Percentiles rank a stretch among this genome's conserved stretches.
These are phyloP conservation scores for Thraustochytrium striatum DNA, from an alignment of 352 stramenopile genomes.

Conservation along the genomic window DNA sequence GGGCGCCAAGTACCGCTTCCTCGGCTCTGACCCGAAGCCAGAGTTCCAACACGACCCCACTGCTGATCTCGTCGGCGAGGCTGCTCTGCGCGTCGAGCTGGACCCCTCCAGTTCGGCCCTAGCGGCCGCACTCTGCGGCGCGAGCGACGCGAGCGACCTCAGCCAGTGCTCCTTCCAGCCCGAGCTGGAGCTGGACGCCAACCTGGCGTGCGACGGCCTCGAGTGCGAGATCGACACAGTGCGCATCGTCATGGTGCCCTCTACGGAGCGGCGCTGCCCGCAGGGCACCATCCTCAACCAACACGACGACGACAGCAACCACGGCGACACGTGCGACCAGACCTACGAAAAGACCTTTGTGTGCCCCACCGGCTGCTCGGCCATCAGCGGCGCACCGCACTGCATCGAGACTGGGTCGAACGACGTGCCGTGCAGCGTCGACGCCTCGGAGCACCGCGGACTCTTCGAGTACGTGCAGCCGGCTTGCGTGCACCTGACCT, in stretches of 20 bases:
- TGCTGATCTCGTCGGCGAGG: constrained; percentile 43
- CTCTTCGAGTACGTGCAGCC: constrained; percentile 62
- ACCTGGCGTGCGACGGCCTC: constrained; percentile 51
- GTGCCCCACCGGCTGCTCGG: neutral
- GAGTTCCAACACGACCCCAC: constrained; percentile 18
- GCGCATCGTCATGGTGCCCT: constrained; percentile 59
- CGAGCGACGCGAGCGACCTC: neutral
- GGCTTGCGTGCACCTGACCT: constrained; percentile 62
- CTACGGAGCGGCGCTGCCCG: neutral
- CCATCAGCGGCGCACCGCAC: neutral
- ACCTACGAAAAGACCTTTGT: neutral
- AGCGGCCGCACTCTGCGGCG: constrained; percentile 54
- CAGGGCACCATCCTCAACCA: neutral
- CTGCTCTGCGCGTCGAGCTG: constrained; percentile 47
- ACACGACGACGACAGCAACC: neutral
- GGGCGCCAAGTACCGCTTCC: constrained; percentile 56
- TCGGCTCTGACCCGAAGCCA: constrained; percentile 46
- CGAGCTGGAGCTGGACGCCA: constrained; percentile 54
- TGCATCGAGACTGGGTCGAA: neutral
- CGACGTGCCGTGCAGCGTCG: neutral
- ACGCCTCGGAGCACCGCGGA: neutral
- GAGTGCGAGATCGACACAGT: constrained; percentile 61
- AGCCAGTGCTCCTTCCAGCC: constrained; percentile 52
- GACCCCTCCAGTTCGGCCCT: constrained; percentile 52
- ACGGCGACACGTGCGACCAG: neutral